Conservation (phyloP, 2,329 filamentous ascomycete genomes). For the Zasmidium citrigriseum region DNA sequence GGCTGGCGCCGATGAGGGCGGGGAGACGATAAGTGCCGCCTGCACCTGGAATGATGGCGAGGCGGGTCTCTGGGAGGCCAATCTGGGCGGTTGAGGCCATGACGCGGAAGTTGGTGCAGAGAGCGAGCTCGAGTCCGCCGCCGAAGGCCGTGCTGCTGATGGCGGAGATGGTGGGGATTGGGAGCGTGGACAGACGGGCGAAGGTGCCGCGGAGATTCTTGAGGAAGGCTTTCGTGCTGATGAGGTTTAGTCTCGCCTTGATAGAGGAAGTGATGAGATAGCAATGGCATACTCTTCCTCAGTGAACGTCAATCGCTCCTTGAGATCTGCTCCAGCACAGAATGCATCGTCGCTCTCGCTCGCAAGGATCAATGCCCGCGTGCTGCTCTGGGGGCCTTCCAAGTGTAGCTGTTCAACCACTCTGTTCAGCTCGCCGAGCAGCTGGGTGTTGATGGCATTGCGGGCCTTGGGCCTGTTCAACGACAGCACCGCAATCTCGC, state of each 20-base stretch:
- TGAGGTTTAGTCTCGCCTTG: neutral
- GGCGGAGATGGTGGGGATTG: constrained; percentile 86
- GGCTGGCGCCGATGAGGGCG: constrained; percentile 72
- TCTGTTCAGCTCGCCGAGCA: constrained; percentile 70
- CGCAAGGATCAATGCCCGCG: constrained; percentile 78
- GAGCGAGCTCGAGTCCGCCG: constrained; percentile 88
- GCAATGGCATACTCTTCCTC: constrained; percentile 67
- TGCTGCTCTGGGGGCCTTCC: constrained; percentile 60
- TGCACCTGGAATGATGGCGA: constrained; percentile 93
- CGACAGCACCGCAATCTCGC: constrained; percentile 84
- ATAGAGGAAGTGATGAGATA: constrained; percentile 1
- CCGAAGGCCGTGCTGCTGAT: constrained; percentile 85
- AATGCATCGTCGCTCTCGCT: constrained; percentile 86
- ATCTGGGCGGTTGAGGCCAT: constrained; percentile 77
- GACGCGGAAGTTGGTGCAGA: constrained; percentile 86
- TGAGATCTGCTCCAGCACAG: constrained; percentile 92
- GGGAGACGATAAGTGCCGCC: constrained; percentile 90
- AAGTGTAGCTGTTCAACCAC: constrained; percentile 71
- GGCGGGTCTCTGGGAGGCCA: constrained; percentile 84
- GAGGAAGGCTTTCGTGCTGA: constrained; percentile 78
- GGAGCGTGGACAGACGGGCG: constrained; percentile 69
- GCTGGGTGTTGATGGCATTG: constrained; percentile 83
- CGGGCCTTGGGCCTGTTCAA: constrained; percentile 82
- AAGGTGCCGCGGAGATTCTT: constrained; percentile 74
- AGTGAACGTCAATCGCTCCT: constrained; percentile 77